Evolutionary conservation across 768 basidiomycete species (phyloP), one percentile per base, ranked within the genome.

Genomic region (Rhizopogon vulgaris): DNA sequence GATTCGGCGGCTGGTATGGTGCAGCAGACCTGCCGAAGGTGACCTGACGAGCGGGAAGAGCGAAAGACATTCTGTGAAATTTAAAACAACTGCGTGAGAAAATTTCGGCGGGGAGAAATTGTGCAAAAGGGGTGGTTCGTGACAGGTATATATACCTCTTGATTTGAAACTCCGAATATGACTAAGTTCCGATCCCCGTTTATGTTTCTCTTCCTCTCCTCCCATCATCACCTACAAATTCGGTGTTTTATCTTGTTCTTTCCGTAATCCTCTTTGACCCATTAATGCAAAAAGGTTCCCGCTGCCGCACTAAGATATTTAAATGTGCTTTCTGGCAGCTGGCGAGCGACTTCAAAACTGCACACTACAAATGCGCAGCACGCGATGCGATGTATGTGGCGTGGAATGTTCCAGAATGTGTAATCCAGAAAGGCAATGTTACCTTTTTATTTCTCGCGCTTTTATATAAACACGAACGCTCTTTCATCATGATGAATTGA

Each of bases 1-100:
- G 60, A 54, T 69, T 74, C 47, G 77, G 75, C 43, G 71, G 72
- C 41, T 75, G 71, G 32, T 70, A 67, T 8, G 73, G 63, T 43
- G 70, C 73, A 56, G 78, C 81, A 47, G 85, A 71, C 53, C 87
- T 80, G 51, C 83, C 85, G 62, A 90, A 87, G 49, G 81, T 88
- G 58, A 90, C 79, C 61, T 85, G 87, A 61, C 87, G 87, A 55
- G 87, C 80, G 56, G 87, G 86, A 49, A 90, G 76, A 32, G 84
- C 82, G 62, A 84, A 85, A 42, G 78, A 78, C 77, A 78, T 77
- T 27, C 28, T 41, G n/a, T 38, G 34, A 30, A 42, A 48, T 17
- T 38, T 27, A 2, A 51, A 60, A 55, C 51, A 56, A 59, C 49
- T 54, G 38, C 40, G 63, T 69, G 56, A 51, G 62, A 36, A 40